Conservation (phyloP, 2,329 filamentous ascomycete genomes). For the Stemphylium vesicarium region DNA sequence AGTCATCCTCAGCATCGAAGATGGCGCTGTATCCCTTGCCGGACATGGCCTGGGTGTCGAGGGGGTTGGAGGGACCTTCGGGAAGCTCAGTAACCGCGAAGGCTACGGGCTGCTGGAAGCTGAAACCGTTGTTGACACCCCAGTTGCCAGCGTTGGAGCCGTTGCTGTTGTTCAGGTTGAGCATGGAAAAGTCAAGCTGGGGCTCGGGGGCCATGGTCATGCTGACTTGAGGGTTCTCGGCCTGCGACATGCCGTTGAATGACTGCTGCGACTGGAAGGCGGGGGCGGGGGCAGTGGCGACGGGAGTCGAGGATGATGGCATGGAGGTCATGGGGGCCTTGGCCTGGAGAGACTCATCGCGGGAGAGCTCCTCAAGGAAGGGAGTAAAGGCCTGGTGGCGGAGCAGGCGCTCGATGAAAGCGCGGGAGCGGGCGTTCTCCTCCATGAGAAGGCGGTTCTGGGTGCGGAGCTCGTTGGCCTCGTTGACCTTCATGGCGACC, state of each 20-base stretch:
- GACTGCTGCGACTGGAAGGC: slow-evolving; percentile 59
- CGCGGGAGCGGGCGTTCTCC: slow-evolving; percentile 84
- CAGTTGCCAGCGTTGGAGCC: slow-evolving; percentile 49
- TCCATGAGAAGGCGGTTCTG: slow-evolving; percentile 84
- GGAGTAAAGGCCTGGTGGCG: slow-evolving; percentile 57
- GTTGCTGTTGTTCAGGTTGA: slow-evolving; percentile 60
- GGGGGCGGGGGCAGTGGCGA: slow-evolving; percentile 35
- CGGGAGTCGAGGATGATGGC: slow-evolving; percentile 37
- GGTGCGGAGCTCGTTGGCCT: slow-evolving; percentile 78
- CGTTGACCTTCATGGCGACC: slow-evolving; percentile 80
- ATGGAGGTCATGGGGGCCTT: slow-evolving; percentile 41
- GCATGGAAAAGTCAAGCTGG: slow-evolving; percentile 73
- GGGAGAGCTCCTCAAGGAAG: slow-evolving; percentile 54
- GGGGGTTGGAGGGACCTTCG: slow-evolving; percentile 67
- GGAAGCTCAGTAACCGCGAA: slow-evolving; percentile 77
- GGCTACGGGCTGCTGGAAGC: slow-evolving; percentile 66
- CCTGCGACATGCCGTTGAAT: slow-evolving; percentile 50
- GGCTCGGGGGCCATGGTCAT: slow-evolving; percentile 87
- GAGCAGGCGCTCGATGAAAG: slow-evolving; percentile 78
- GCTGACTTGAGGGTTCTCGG: slow-evolving; percentile 69
- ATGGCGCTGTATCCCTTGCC: slow-evolving; percentile 65
- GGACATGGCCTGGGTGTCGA: slow-evolving; percentile 65
- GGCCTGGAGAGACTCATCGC: slow-evolving; percentile 43
- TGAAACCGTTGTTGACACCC: slow-evolving; percentile 60
- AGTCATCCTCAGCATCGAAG: slow-evolving; percentile 45